phyloP scores from a whole-genome alignment of 1,284 basidiomycete species.

The Moniliella sp. region DNA sequence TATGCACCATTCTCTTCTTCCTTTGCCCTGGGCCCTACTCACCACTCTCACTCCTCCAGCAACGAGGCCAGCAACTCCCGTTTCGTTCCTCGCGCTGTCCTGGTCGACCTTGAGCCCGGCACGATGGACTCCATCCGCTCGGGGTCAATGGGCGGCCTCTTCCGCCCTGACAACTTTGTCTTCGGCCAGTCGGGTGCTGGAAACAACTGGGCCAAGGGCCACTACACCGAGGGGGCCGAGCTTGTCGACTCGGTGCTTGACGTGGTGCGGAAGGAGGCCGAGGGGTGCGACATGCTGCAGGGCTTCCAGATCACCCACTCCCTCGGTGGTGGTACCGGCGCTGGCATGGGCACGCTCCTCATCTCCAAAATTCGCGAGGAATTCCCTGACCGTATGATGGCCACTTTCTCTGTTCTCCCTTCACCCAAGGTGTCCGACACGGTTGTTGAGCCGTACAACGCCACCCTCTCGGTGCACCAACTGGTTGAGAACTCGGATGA shows the following conservation, averaged over 20 bases:
- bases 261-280: constrained; percentile 37
- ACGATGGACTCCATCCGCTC: constrained; percentile 52
- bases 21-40: too few species aligned
- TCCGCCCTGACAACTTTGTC: constrained; percentile 60
- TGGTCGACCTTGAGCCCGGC: constrained; percentile 74
- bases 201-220: constrained; percentile 69
- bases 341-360: constrained; percentile 22
- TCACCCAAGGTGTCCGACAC: constrained; percentile 88
- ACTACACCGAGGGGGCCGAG: constrained; percentile 46
- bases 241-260: constrained; percentile 62
- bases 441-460: constrained; percentile 84
- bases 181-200: constrained; percentile 51
- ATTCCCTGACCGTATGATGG: constrained; percentile 53
- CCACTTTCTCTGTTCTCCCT: constrained; percentile 75
- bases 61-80: constrained; percentile 38
- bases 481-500: constrained; percentile 70
- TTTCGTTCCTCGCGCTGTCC: constrained; percentile 84
- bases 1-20: too few species aligned
- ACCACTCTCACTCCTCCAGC: constrained; percentile 5
- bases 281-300: constrained; percentile 65
- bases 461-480: constrained; percentile 69
- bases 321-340: constrained; percentile 58
- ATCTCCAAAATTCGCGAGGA: constrained; percentile 30
- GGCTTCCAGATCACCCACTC: constrained; percentile 85
- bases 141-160: constrained; percentile 51